Evolutionary conservation across 768 basidiomycete genomes (phyloP).

Genomic region (Favolaschia claudopus): DNA sequence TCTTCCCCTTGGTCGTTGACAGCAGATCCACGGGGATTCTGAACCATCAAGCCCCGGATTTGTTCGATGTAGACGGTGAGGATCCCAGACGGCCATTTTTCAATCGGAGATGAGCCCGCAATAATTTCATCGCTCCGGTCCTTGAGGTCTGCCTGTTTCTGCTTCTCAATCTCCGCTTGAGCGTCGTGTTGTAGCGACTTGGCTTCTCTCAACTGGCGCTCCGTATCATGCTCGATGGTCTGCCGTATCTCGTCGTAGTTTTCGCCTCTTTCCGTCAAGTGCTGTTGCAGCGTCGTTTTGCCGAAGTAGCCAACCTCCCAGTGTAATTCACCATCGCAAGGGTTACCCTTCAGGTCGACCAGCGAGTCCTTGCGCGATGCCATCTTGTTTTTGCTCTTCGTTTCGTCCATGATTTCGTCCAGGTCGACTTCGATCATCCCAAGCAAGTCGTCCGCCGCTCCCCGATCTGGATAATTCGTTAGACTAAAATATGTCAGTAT

Average conservation of each 20-base stretch:
- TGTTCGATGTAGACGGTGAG: slow-evolving; percentile 71
- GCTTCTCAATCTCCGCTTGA: slow-evolving; percentile 41
- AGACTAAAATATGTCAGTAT: not conserved
- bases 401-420: slow-evolving; percentile 39
- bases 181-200: slow-evolving; percentile 28
- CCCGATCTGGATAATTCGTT: slow-evolving; percentile 38
- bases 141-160: slow-evolving; percentile 46
- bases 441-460: slow-evolving; percentile 57
- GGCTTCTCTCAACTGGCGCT: slow-evolving; percentile 59
- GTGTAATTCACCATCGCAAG: slow-evolving; percentile 46
- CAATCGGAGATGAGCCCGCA: slow-evolving; percentile 58
- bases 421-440: slow-evolving; percentile 55
- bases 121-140: slow-evolving; percentile 50
- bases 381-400: slow-evolving; percentile 54
- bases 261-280: slow-evolving; percentile 38
- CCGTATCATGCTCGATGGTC: slow-evolving; percentile 46
- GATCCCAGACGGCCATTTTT: slow-evolving; percentile 71
- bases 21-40: slow-evolving; percentile 60
- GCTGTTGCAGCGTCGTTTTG: slow-evolving; percentile 54
- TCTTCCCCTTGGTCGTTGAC: slow-evolving; percentile 61
- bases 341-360: slow-evolving; percentile 37
- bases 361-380: slow-evolving; percentile 55
- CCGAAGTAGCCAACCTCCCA: slow-evolving; percentile 62
- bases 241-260: slow-evolving; percentile 46
- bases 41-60: slow-evolving; percentile 68